Evolutionary conservation across 768 basidiomycete genomes (phyloP).

Genomic region (Phylloporus sp.): DNA sequence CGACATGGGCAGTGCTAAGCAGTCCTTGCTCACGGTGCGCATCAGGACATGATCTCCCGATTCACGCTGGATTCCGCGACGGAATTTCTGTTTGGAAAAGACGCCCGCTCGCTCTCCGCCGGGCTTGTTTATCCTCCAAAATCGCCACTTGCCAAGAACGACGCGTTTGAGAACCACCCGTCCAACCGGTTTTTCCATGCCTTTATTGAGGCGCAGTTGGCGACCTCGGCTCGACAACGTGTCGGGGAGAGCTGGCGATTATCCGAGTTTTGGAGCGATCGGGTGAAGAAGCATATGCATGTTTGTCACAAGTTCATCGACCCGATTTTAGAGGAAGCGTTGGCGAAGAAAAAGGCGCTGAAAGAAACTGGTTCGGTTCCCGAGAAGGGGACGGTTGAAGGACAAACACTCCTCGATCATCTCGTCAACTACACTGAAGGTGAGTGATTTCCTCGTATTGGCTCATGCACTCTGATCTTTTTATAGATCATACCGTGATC

Average conservation of each 20-base stretch:
- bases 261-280: constrained; percentile 49
- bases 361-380: background rate
- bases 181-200: constrained; percentile 45
- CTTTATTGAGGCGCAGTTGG: constrained; percentile 46
- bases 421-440: constrained; percentile 31
- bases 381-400: constrained; percentile 13
- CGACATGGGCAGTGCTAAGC: background rate
- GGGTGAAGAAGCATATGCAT: constrained; percentile 41
- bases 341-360: constrained; percentile 30
- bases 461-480: background rate
- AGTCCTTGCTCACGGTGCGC: background rate
- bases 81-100: constrained; percentile 52
- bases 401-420: constrained; percentile 29
- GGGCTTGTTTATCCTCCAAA: constrained; percentile 46
- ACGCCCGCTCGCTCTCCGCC: constrained; percentile 44
- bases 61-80: constrained; percentile 61
- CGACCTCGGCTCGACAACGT: constrained; percentile 36
- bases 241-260: constrained; percentile 25
- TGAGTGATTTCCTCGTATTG: background rate
- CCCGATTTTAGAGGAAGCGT: constrained; percentile 47
- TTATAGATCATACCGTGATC: constrained; percentile 29
- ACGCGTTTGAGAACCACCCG: constrained; percentile 24
- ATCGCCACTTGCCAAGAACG: constrained; percentile 8
- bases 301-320: constrained; percentile 50
- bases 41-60: constrained; percentile 48